Evolutionary conservation across 495 filamentous ascomycete species (phyloP), one percentile per base, ranked within the genome.

Genomic region (Ramalina intermedia): DNA sequence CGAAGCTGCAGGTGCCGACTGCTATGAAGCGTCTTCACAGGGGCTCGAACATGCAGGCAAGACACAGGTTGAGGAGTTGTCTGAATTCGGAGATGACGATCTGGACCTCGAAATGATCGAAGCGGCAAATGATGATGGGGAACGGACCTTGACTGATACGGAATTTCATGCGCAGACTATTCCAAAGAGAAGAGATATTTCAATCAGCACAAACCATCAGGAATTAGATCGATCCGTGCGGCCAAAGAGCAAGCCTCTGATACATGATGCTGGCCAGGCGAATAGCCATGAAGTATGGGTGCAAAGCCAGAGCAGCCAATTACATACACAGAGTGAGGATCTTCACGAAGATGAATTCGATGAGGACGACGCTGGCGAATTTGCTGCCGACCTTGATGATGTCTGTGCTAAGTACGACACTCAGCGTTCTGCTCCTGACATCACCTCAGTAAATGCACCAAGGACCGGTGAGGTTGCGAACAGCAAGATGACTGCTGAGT

Each of bases 1-100:
- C 18, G 44, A 37, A 14, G 21, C n/a, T 16, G 44, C 11, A 26
- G 26, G n/a, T 16, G 29, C 20, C 6, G 26, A 20, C 11, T 2
- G 4, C 6, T 9, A 14, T 16, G n/a, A 36, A 17, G 27, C 37
- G 14, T 37, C 41, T 13, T 27, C 48, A 12, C 26, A 47, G 23
- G 35, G 33, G 14, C 23, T 37, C 16, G 48, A 57, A 21, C 41
- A 37, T 6, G 41, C 37, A 20, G 33, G 50, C 20, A 18, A 48
- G 13, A 41, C 40, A 27, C 37, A 50, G 37, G 38, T 29, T 43
- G 47, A 41, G 37, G 29, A 51, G 37, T 76, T 72, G 11, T 79
- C 75, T 14, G 74, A 80, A 23, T 80, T 75, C 60, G 80, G 70
- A 46, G 79, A 78, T 48, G 80, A 75, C 46, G 74, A 78, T 54